Evolutionary conservation across 192 early-diverging fungal species (phyloP).

Genomic region (Backusella tarrabulga): DNA sequence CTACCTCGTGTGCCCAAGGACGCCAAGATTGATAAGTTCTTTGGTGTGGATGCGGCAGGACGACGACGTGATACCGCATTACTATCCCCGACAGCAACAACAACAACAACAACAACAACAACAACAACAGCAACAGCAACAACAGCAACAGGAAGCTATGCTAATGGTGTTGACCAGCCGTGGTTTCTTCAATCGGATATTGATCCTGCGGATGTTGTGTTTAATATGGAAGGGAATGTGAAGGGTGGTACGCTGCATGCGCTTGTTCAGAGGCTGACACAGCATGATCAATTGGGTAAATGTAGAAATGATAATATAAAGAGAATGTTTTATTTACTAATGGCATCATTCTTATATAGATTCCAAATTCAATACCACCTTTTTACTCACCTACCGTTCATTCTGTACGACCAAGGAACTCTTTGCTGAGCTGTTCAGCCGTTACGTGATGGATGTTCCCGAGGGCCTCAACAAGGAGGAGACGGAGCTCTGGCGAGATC

Average conservation of each 20-base stretch:
- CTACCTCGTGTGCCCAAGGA: background rate
- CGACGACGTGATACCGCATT: slow-evolving; percentile 18
- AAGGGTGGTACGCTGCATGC: slow-evolving; percentile 80
- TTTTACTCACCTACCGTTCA: slow-evolving; percentile 90
- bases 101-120: no score
- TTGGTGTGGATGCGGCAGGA: slow-evolving; percentile 50
- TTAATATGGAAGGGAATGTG: slow-evolving; percentile 78
- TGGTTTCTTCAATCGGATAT: slow-evolving; percentile 72
- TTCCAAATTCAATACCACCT: slow-evolving; percentile 76
- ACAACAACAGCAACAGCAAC: no score
- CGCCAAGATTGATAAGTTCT: slow-evolving; percentile 56
- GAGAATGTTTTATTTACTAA: background rate
- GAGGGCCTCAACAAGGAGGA: slow-evolving; percentile 62
- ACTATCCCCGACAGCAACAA: background rate
- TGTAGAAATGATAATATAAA: background rate
- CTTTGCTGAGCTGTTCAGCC: slow-evolving; percentile 69
- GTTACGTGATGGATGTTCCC: slow-evolving; percentile 77
- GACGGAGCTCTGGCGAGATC: slow-evolving; percentile 75
- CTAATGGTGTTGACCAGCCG: background rate
- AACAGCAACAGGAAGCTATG: background rate
- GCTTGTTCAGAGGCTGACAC: slow-evolving; percentile 76
- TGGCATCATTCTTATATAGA: slow-evolving; percentile 45
- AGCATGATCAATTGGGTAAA: slow-evolving; percentile 66
- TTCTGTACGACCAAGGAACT: slow-evolving; percentile 82
- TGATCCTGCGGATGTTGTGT: slow-evolving; percentile 57